Evolutionary conservation across 805 yeast genomes (phyloP), one percentile per base, ranked within the genome.

Genomic region (Nakazawaea populi): DNA sequence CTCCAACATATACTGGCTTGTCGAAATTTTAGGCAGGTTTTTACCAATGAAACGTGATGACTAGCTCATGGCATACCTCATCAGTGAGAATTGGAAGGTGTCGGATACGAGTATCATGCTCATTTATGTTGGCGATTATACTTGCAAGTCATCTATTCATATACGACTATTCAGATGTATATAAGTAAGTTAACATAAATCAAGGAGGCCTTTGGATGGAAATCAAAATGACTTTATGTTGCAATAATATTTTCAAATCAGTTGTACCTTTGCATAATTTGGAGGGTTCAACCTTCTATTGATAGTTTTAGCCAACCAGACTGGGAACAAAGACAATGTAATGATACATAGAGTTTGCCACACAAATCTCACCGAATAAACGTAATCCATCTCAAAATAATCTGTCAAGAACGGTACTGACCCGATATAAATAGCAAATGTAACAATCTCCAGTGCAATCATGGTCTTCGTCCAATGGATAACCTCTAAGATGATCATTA

Each of bases 181-280:
- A 18, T 18, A 18, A 18, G 24, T 18, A 18, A 18, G 24, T 18
- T 18, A 18, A 18, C 24, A 18, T 18, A 18, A 18, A 18, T 18
- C 24, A 18, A 18, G 24, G 24, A 18, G 24, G 24, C 24, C 3
- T 18, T 18, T 18, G 2, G 24, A 18, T 18, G 24, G 24, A 18
- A 18, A 18, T 18, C 24, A 18, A 18, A 18, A 18, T 2, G 24
- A 18, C 24, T 18, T 18, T 18, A 18, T 18, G 3, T 3, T 18
- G 24, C 24, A 18, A 18, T 18, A 18, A 18, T 18, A 18, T 18
- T 18, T 18, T 18, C 24, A 83, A 50, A 78, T 84, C 54, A 87
- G 94, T 65, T 91, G 98, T 41, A 94, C 98, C 66, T 94, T 94
- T 7, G 97, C 97, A 66, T 94, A 94, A 62, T 89, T 89, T 34